Percentiles rank a stretch among this genome's conserved stretches.
Evolutionary conservation across 179 eudicot genomes (phyloP).

Genomic region (Heliamphora ciliata): DNA sequence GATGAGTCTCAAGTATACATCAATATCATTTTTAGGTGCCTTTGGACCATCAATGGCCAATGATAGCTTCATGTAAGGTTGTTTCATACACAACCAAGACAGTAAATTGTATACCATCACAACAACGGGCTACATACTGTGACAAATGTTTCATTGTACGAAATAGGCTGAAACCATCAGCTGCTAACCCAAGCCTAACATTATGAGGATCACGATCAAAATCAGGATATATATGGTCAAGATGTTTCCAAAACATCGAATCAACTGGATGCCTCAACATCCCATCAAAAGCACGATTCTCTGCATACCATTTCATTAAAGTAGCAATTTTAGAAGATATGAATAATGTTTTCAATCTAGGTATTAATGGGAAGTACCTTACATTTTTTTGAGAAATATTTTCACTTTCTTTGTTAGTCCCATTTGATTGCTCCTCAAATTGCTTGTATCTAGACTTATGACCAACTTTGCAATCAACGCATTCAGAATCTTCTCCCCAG

Average conservation of each 20-base stretch:
- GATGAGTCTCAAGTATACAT: no score
- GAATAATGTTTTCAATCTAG: background rate
- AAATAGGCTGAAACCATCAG: no score
- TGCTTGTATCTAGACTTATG: background rate
- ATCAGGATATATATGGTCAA: background rate
- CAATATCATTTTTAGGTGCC: no score
- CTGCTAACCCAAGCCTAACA: background rate
- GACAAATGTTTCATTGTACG: no score
- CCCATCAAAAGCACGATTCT: background rate
- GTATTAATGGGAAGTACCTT: background rate
- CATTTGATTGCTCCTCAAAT: background rate
- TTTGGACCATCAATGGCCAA: no score
- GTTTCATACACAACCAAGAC: no score
- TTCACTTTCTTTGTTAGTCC: no score
- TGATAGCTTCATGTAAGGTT: no score
- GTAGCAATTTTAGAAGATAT: background rate
- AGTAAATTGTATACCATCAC: no score
- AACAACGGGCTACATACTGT: no score
- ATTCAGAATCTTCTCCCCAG: background rate
- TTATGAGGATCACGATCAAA: background rate
- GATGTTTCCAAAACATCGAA: background rate
- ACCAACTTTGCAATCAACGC: background rate
- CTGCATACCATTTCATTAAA: slow-evolving; percentile 7
- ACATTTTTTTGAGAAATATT: background rate
- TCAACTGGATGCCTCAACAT: background rate